Conservation (phyloP, 2,329 filamentous ascomycete species). For the Botryosphaeria dothidea region DNA sequence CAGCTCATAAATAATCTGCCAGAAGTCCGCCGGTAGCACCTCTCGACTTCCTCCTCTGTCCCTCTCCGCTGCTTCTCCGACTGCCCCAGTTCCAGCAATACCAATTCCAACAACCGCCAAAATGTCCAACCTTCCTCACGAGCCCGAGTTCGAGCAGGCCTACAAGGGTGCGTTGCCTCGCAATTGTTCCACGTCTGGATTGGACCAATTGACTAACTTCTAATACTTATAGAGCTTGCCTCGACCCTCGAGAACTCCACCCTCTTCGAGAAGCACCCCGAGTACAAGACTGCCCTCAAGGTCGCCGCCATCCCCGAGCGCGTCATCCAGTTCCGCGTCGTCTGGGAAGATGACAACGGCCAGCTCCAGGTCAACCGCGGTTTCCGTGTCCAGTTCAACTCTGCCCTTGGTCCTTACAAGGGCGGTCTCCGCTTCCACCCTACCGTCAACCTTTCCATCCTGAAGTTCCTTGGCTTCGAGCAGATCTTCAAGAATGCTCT, state of each 20-base stretch:
- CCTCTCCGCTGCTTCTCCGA: conserved; percentile 18
- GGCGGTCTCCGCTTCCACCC: conserved; percentile 95
- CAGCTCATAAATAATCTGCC: conserved; percentile 19
- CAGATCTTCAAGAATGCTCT: conserved; percentile 99
- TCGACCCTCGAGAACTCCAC: conserved; percentile 92
- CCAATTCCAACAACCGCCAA: conserved; percentile 20
- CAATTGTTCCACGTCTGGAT: neutral
- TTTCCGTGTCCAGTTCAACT: conserved; percentile 98
- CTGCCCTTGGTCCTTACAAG: conserved; percentile 95
- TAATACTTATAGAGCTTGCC: conserved; percentile 72
- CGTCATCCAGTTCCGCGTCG: conserved; percentile 93
- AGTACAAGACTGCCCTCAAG: conserved; percentile 88
- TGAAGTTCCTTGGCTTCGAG: conserved; percentile 99
- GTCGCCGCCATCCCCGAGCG: conserved; percentile 92
- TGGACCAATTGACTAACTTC: conserved; percentile 4
- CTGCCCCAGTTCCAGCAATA: conserved; percentile 1
- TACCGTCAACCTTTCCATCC: conserved; percentile 71
- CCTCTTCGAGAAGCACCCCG: conserved; percentile 90
- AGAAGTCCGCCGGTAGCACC: neutral
- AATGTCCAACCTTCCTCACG: conserved; percentile 82
- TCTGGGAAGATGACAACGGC: conserved; percentile 94
- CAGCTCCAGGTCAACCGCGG: conserved; percentile 89
- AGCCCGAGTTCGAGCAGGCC: conserved; percentile 99
- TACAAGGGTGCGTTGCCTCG: conserved; percentile 71
- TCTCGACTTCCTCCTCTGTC: conserved; percentile 3